Evolutionary conservation across 1,139 yeast species (phyloP).

Genomic region (Candida smagusa): DNA sequence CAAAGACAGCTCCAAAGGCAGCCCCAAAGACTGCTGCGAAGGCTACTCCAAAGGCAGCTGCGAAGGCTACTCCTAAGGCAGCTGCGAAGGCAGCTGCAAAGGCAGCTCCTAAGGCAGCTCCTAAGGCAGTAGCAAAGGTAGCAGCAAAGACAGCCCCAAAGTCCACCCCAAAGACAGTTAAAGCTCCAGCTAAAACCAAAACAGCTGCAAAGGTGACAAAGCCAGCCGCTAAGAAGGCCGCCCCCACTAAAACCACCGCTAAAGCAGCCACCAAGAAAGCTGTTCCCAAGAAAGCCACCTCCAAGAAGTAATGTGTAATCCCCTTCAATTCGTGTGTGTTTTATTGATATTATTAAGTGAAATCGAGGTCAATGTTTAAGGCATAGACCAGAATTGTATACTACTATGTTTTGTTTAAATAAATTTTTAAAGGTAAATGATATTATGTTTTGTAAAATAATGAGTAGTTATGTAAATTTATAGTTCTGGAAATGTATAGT

Average conservation of each 20-base stretch:
- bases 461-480: too few species aligned
- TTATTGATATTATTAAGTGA: constrained; percentile 4
- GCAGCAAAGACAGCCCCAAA: constrained; percentile 9
- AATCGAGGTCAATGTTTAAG: neutral
- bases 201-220: neutral
- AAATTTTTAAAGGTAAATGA: too few species aligned
- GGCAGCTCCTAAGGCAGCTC: constrained; percentile 13
- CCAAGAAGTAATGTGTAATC: constrained; percentile 3
- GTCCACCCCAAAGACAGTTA: neutral
- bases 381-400: neutral
- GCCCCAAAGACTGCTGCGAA: constrained; percentile 12
- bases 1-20: too few species aligned
- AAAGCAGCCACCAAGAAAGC: neutral
- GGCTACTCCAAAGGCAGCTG: constrained; percentile 4
- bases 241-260: neutral
- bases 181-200: neutral
- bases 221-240: neutral
- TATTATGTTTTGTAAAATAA: too few species aligned
- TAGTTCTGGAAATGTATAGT: too few species aligned
- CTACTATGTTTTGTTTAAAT: too few species aligned
- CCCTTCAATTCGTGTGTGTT: neutral
- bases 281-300: constrained; percentile 15
- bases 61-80: constrained; percentile 11
- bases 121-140: constrained; percentile 4
- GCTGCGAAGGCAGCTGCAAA: constrained; percentile 5